These are phyloP conservation scores for Sodiomyces alkalinus DNA, from an alignment of 2,329 filamentous ascomycete species.

Conservation along the genomic window DNA sequence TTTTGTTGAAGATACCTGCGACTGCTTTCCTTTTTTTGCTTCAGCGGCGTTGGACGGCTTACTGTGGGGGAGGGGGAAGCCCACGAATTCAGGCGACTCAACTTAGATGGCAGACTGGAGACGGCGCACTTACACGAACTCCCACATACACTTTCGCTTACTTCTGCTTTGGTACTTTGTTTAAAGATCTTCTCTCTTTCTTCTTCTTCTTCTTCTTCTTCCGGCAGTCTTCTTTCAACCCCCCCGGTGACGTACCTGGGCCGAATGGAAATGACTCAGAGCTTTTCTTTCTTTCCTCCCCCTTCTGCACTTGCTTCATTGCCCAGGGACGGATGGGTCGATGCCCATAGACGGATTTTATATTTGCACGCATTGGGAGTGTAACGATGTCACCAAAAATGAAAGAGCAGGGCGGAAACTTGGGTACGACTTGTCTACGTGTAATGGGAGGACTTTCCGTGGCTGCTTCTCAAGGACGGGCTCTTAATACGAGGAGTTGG, in stretches of 20 bases:
- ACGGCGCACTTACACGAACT: too few species aligned
- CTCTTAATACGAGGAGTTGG: background rate
- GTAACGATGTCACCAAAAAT: background rate
- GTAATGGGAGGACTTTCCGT: background rate
- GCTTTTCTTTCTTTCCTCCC: background rate
- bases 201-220: background rate
- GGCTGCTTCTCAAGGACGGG: background rate
- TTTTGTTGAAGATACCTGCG: too few species aligned
- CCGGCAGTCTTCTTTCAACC: too few species aligned
- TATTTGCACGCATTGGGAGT: background rate
- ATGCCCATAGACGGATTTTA: constrained; percentile 1
- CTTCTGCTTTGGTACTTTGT: background rate
- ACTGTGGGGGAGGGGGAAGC: too few species aligned
- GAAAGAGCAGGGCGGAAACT: too few species aligned
- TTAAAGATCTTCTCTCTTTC: background rate
- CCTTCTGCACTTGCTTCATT: background rate
- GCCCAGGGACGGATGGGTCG: background rate
- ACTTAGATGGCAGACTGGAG: background rate
- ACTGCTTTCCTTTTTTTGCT: too few species aligned
- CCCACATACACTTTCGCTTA: constrained; percentile 1
- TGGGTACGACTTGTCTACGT: background rate
- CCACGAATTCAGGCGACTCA: too few species aligned
- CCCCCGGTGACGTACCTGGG: too few species aligned
- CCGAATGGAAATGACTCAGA: background rate
- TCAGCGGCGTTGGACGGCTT: too few species aligned